These are phyloP conservation scores for Fusarium agapanthi DNA, from an alignment of 2,329 filamentous ascomycete genomes.

Conservation along the genomic window DNA sequence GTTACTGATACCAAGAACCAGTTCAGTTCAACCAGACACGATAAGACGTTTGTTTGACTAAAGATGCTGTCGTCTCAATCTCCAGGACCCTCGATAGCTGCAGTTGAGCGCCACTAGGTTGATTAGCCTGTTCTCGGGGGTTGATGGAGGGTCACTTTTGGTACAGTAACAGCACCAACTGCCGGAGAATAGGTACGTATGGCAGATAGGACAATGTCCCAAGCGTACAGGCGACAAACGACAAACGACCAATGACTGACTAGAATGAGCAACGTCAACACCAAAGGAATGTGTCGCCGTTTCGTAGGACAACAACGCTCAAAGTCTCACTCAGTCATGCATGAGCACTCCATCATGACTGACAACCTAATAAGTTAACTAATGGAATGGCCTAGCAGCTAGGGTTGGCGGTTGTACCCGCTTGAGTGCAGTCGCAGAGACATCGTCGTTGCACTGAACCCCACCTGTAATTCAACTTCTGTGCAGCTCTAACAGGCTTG, in stretches of 20 bases:
- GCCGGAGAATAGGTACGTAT: constrained; percentile 2
- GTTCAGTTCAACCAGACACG: constrained; percentile 13
- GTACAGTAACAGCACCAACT: neutral
- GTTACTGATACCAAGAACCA: constrained; percentile 22
- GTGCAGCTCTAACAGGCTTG: constrained; percentile 11
- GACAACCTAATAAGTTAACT: neutral
- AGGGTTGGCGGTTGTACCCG: constrained; percentile 25
- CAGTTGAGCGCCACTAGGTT: constrained; percentile 6
- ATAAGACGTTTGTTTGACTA: constrained; percentile 32
- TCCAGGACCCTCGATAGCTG: constrained; percentile 11
- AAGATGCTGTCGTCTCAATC: constrained; percentile 8
- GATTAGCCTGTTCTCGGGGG: constrained; percentile 19
- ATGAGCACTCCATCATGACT: neutral
- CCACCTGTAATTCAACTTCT: constrained; percentile 27
- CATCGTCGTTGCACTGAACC: constrained; percentile 22
- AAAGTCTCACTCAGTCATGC: neutral
- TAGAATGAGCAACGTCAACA: neutral
- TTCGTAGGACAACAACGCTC: constrained; percentile 6
- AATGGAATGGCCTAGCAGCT: neutral
- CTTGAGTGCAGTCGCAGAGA: constrained; percentile 13
- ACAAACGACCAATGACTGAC: neutral
- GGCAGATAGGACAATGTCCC: neutral
- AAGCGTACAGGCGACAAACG: neutral
- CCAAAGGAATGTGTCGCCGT: neutral
- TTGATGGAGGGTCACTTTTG: constrained; percentile 8